Base-by-base conservation (phyloP, 768 basidiomycete genomes). In the Leucocoprinus birnbaumii region DNA sequence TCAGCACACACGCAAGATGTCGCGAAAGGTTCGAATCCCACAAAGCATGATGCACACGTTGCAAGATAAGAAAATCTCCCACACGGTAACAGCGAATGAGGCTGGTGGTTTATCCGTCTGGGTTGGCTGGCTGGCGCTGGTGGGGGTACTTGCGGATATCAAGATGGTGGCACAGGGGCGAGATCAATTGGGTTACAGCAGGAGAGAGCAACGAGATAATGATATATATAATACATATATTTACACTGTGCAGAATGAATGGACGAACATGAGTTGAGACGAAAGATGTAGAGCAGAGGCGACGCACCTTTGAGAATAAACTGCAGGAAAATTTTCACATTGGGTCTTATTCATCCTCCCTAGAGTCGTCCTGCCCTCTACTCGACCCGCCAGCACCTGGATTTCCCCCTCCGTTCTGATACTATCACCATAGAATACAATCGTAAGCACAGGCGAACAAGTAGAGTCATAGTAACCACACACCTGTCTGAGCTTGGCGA, bases 401-500 rank as follows among this genome's bases (percentile, higher is more conserved):
- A 19, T n/a, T 19, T 8, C 38, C 45, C 8, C 46, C 48, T 2
- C 48, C 48, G 21, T 55, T 55, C 41, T 55, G 54, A 31, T 48
- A 49, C 54, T 55, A 24, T 37, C 38, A 38, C 9, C 38, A 38
- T 38, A 3, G 11, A 31, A 18, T 24, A 16, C 16, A 35, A 24
- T 46, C 21, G 25, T 25, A 7, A 42, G n/a, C 14, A 31, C 18
- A n/a, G 11, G 3, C 47, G 22, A 18, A 26, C n/a, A 41, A 24
- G 14, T 11, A 14, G 21, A 24, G 22, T 48, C 31, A 18, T 27
- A 9, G 21, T 2, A 19, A 40, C 16, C 2, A 65, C 72, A 8
- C 59, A 89, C 91, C 82, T 91, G 86, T 60, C 94, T 75, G 62
- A 94, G 78, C 72, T 96, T 96, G 3, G 94, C 86, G 43, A 98